Evolutionary conservation across 768 basidiomycete species (phyloP).

Genomic region (Roridomyces roridus): DNA sequence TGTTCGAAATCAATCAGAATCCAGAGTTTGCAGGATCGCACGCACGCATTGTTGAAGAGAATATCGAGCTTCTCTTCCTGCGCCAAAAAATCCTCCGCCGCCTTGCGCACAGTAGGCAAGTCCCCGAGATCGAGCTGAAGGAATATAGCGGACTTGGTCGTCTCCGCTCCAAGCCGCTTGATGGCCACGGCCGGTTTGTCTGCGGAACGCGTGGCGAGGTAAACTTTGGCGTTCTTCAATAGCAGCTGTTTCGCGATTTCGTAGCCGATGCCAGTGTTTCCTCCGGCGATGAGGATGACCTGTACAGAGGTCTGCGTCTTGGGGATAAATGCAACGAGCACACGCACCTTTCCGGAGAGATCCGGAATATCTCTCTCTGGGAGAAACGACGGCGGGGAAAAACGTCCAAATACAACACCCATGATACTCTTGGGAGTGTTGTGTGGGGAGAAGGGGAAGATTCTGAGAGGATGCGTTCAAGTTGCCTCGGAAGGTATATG

Average conservation of each 20-base stretch:
- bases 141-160: conserved; percentile 26
- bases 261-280: conserved; percentile 46
- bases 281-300: conserved; percentile 43
- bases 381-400: neutral
- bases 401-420: neutral
- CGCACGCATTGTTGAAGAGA: conserved; percentile 33
- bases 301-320: neutral
- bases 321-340: neutral
- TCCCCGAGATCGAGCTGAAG: conserved; percentile 34
- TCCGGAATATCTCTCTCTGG: conserved; percentile 40
- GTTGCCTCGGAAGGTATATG: too few species aligned
- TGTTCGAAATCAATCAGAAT: neutral
- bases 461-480: too few species aligned
- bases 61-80: conserved; percentile 26
- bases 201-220: conserved; percentile 29
- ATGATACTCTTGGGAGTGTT: neutral
- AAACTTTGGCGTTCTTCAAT: conserved; percentile 34
- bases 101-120: conserved; percentile 28
- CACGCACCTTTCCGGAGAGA: conserved; percentile 34
- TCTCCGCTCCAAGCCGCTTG: conserved; percentile 30
- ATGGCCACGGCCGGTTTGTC: conserved; percentile 27
- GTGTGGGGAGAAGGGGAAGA: too few species aligned
- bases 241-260: conserved; percentile 41
- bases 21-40: neutral
- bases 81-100: conserved; percentile 32